These are phyloP conservation scores for Oryza australiensis DNA, from an alignment of 176 grass and related monocot genomes.

Conservation along the genomic window DNA sequence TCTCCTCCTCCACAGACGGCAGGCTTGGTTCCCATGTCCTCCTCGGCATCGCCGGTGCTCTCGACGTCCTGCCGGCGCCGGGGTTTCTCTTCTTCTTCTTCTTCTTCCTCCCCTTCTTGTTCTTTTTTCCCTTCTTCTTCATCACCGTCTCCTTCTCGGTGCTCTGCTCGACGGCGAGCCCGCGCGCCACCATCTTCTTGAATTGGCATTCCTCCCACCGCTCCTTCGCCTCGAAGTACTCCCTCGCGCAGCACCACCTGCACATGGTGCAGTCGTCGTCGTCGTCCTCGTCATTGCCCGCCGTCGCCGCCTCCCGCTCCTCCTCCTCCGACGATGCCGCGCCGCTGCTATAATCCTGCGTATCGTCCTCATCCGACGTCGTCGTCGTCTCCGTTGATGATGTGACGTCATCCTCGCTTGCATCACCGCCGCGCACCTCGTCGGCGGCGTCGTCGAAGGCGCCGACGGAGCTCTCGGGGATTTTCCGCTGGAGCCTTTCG, in stretches of 20 bases:
- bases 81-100: neutral
- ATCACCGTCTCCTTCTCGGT: neutral
- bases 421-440: neutral
- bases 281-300: neutral
- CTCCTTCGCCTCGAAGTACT: constrained; percentile 30
- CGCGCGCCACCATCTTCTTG: constrained; percentile 11
- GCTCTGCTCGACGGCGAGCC: constrained; percentile 24
- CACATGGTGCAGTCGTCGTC: neutral
- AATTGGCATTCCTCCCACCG: constrained; percentile 30
- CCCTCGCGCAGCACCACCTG: constrained; percentile 29
- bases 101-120: neutral
- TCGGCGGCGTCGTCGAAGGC: neutral
- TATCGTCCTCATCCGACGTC: neutral
- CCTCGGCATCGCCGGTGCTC: neutral
- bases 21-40: constrained; percentile 56
- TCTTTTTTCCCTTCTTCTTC: neutral
- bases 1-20: constrained; percentile 46
- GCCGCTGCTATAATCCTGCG: neutral
- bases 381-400: neutral
- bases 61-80: neutral
- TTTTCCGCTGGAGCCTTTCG: constrained; percentile 27
- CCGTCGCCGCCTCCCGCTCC: neutral
- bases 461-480: constrained; percentile 29
- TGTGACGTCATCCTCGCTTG: neutral
- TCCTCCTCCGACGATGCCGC: neutral